Conservation (phyloP, 1,284 basidiomycete species). For the Neolentinus lepideus region DNA sequence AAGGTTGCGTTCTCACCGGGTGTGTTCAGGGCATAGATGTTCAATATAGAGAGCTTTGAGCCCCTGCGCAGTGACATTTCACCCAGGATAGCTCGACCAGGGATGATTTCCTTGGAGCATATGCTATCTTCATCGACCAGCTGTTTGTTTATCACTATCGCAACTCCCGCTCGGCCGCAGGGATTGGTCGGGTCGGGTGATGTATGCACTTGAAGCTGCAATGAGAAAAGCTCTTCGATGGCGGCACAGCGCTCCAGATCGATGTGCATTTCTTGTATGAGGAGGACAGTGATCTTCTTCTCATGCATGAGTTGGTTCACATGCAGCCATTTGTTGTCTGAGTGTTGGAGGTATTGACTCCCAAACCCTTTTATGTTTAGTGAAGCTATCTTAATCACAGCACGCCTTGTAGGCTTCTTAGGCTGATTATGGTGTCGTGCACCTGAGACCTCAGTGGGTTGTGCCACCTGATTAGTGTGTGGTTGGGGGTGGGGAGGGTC, state of each 20-base stretch:
- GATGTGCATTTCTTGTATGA: conserved; percentile 22
- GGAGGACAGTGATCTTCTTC: conserved; percentile 15
- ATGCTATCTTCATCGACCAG: conserved; percentile 9
- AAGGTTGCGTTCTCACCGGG: conserved; percentile 19
- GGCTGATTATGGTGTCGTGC: not conserved
- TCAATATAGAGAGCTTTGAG: conserved; percentile 16
- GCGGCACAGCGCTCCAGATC: conserved; percentile 5
- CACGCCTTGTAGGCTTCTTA: not conserved
- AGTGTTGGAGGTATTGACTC: not conserved
- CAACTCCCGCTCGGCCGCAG: conserved; percentile 17
- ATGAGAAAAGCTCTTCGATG: conserved; percentile 5
- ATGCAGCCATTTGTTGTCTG: not conserved
- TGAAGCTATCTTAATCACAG: not conserved
- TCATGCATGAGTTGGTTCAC: conserved; percentile 14
- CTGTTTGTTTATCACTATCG: conserved; percentile 27
- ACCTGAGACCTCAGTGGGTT: too few relatives aligned
- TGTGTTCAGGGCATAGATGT: conserved; percentile 29
- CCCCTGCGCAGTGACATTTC: conserved; percentile 11
- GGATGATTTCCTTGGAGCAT: conserved; percentile 13
- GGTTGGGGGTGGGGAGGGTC: too few relatives aligned
- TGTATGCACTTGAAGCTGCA: conserved; percentile 8
- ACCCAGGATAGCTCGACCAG: conserved; percentile 18
- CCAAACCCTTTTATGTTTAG: not conserved
- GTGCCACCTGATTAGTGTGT: too few relatives aligned
- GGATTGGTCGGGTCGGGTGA: conserved; percentile 5